phyloP scores from a whole-genome alignment of 2,329 filamentous ascomycete species.

The Emergomyces pasteurianus region DNA sequence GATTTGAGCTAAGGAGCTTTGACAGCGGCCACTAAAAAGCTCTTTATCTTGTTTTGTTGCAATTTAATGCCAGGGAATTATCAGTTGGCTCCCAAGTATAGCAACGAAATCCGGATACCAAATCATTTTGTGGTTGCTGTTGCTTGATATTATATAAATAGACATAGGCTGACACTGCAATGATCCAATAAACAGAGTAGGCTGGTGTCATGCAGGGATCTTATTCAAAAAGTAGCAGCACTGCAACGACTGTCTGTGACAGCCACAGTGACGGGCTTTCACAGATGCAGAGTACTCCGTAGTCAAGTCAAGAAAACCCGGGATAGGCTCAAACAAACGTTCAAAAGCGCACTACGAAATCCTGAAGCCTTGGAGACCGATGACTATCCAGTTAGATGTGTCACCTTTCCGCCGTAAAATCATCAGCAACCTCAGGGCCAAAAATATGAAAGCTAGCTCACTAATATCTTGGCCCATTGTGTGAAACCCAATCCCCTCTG shows the following conservation, averaged over 20 bases:
- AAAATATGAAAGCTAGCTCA: neutral
- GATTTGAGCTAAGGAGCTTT: neutral
- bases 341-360: neutral
- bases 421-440: neutral
- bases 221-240: too few species aligned
- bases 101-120: too few species aligned
- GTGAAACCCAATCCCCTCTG: neutral
- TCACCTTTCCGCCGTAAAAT: neutral
- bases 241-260: too few species aligned
- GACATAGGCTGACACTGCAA: too few species aligned
- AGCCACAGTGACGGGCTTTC: neutral
- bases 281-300: neutral
- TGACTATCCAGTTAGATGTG: neutral
- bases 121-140: too few species aligned
- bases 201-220: neutral
- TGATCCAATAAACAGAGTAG: neutral
- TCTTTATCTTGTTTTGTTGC: neutral
- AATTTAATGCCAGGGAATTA: too few species aligned
- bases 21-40: neutral
- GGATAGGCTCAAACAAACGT: neutral
- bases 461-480: neutral
- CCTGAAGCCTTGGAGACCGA: neutral
- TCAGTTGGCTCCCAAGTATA: too few species aligned
- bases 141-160: neutral
- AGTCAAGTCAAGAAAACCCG: neutral